Conservation (phyloP, 78 protist genomes). For the Bigelowiella natans region DNA sequence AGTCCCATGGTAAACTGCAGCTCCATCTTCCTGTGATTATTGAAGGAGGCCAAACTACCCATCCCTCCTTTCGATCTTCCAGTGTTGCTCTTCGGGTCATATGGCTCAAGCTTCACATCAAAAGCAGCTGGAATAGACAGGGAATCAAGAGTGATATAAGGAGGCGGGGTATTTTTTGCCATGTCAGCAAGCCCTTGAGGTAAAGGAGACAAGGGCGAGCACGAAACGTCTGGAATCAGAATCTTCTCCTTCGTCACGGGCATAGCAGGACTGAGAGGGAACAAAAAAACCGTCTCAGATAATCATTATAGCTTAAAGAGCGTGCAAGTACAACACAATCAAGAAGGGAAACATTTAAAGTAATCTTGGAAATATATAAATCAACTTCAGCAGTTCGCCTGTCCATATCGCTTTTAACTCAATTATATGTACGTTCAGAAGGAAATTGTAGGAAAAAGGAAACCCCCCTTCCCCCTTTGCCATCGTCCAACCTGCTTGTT, state of each 20-base stretch:
- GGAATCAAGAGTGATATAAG: not conserved
- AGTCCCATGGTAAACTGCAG: not conserved
- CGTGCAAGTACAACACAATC: no score
- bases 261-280: not conserved
- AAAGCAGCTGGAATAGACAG: not conserved
- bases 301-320: no score
- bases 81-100: not conserved
- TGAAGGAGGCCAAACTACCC: not conserved
- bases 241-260: not conserved
- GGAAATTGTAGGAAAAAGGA: not conserved
- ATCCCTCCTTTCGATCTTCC: not conserved
- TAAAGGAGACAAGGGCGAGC: not conserved
- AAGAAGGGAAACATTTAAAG: no score
- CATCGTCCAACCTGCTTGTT: not conserved
- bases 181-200: not conserved
- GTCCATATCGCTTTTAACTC: no score
- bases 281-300: not conserved
- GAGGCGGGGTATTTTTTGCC: not conserved
- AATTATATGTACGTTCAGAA: not conserved
- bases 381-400: no score
- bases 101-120: not conserved
- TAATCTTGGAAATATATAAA: no score
- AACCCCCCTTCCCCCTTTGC: no score
- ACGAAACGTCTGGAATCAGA: not conserved
- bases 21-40: not conserved